phyloP scores from a whole-genome alignment of 2,329 filamentous ascomycete genomes.

The Exophiala viscosa region DNA sequence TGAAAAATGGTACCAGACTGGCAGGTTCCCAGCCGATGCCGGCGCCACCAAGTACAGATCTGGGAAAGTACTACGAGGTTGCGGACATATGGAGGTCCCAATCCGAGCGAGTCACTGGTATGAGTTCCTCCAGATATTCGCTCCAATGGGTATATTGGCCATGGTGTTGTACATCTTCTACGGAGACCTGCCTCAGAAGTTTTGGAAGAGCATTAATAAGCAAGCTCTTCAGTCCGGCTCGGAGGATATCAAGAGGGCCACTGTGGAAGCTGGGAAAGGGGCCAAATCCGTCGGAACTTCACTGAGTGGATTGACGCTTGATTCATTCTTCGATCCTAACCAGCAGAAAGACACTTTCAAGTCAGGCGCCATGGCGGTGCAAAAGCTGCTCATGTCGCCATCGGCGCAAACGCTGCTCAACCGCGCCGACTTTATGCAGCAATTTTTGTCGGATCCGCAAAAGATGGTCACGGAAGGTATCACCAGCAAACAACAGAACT shows the following conservation, averaged over 20 bases:
- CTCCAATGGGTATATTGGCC: constrained; percentile 33
- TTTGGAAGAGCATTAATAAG: constrained; percentile 29
- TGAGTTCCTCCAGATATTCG: constrained; percentile 34
- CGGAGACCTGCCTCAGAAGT: constrained; percentile 30
- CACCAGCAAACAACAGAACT: constrained; percentile 14
- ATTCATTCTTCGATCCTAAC: constrained; percentile 24
- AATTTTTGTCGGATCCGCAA: constrained; percentile 25
- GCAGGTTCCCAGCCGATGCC: constrained; percentile 66
- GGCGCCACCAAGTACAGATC: constrained; percentile 48
- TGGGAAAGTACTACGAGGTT: constrained; percentile 31
- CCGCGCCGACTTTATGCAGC: constrained; percentile 25
- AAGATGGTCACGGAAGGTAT: constrained; percentile 25
- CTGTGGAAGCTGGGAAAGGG: constrained; percentile 13
- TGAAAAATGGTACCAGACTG: constrained; percentile 68
- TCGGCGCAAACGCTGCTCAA: constrained; percentile 24
- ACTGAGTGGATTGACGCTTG: constrained; percentile 19
- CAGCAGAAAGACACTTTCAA: constrained; percentile 27
- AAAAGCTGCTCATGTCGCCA: constrained; percentile 19
- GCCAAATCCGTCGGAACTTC: constrained; percentile 13
- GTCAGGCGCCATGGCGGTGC: constrained; percentile 20
- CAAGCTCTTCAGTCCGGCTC: constrained; percentile 23
- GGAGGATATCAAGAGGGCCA: constrained; percentile 21
- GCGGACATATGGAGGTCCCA: constrained; percentile 33
- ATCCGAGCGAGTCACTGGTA: constrained; percentile 34
- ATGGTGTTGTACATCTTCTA: constrained; percentile 33